Base-by-base conservation (phyloP, 2,329 filamentous ascomycete species). In the Beauveria bassiana region DNA sequence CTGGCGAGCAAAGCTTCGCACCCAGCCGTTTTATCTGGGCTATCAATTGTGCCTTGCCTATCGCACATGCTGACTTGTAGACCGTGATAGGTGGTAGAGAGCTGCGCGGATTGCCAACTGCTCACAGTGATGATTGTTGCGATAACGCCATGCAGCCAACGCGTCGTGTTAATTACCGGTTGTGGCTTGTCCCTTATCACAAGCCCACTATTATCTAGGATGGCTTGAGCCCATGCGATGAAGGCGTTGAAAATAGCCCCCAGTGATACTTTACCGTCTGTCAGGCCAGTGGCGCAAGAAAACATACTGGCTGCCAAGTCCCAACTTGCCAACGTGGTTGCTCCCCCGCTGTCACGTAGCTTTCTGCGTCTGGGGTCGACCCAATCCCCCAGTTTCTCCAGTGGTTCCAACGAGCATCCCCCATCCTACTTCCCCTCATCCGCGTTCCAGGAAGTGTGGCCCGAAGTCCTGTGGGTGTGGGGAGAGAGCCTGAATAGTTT, bases 281-380 rank as follows among this genome's bases (percentile, higher is more conserved):
- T 45, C 9, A 40, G 22, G 16, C 49, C 14, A 28, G 58, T 60
- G 49, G 58, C 42, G 49, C 20, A 31, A 42, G 42, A 42, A 24
- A 47, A 31, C 8, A 45, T 28, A 18, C 22, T 12, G 31, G 31
- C 31, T 38, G 34, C 34, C 34, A 38, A 38, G 34, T 38, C 34
- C 34, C 34, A 38, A 38, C 12, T 38, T 38, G 12, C 45, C 43
- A 61, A 49, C 51, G 43, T 61, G 59, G 51, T 61, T 50, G 42
- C 38, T 55, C 42, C 52, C 52, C 53, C 60, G 60, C 53, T 61
- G 60, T 61, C 60, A 61, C 60, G 60, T 61, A 61, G 60, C 53
- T 46, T 53, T 61, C 22, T 51, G 40, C 22, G 42, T 47, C 40
- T 40, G 42, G 49, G 42, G 28, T 47, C 20, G 26, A 31, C 22